Conservation (phyloP, 306 rosid species). For the Inga laurina region DNA sequence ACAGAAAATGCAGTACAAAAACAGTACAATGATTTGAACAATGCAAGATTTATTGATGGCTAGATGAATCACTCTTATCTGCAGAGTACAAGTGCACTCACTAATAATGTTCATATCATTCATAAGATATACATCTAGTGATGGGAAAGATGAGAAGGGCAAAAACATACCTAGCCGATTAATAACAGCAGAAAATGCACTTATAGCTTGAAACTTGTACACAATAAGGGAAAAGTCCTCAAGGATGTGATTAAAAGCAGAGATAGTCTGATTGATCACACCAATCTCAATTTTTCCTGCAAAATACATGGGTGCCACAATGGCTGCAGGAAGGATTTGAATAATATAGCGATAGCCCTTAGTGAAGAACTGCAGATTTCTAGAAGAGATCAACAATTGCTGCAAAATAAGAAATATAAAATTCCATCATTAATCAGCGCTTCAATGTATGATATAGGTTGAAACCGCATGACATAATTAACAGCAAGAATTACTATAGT, state of each 20-base stretch:
- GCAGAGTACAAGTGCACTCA: slow-evolving; percentile 17
- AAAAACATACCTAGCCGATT: slow-evolving; percentile 78
- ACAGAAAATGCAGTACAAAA: slow-evolving; percentile 4
- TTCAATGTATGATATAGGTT: slow-evolving; percentile 12
- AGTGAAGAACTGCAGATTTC: slow-evolving; percentile 93
- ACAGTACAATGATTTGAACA: background rate
- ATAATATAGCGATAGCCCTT: slow-evolving; percentile 84
- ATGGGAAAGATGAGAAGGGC: slow-evolving; percentile 12
- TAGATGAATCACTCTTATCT: background rate
- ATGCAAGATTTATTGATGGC: background rate
- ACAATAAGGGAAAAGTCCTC: slow-evolving; percentile 90
- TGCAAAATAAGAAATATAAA: slow-evolving; percentile 42
- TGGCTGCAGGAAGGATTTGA: slow-evolving; percentile 97
- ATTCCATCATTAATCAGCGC: slow-evolving; percentile 3
- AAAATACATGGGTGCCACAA: slow-evolving; percentile 96
- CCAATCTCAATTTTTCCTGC: slow-evolving; percentile 96
- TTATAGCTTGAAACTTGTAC: slow-evolving; percentile 89
- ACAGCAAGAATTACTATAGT: background rate
- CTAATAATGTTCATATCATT: slow-evolving; percentile 17
- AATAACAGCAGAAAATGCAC: slow-evolving; percentile 94
- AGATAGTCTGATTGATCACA: slow-evolving; percentile 90
- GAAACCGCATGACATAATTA: slow-evolving; percentile 9
- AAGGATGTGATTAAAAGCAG: slow-evolving; percentile 95
- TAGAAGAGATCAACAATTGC: slow-evolving; percentile 83
- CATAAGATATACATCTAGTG: slow-evolving; percentile 14